A percentile compares a stretch with the other conserved stretches of the same genome.
Evolutionary conservation across 371 early-diverging fungal genomes (phyloP).

Genomic region (Cladochytrium tenue): DNA sequence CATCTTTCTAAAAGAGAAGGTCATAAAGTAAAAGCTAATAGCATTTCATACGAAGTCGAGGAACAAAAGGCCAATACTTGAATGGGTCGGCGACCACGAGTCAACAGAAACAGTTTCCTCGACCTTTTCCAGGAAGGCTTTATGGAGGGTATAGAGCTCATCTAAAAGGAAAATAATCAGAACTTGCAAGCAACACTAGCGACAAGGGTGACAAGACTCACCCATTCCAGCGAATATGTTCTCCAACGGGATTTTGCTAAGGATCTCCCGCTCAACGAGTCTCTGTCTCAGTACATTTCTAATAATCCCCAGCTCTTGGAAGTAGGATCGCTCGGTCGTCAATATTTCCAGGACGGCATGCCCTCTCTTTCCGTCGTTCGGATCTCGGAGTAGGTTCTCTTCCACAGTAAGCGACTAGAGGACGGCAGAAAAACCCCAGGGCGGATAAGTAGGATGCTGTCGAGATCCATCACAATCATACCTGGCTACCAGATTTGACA

Average conservation of each 20-base stretch:
- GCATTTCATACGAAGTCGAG: constrained; percentile 27
- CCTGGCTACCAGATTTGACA: too few relatives aligned
- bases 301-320: constrained; percentile 32
- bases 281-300: constrained; percentile 30
- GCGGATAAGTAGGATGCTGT: too few relatives aligned
- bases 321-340: constrained; percentile 45
- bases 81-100: constrained; percentile 30
- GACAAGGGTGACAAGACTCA: constrained; percentile 1
- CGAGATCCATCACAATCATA: too few relatives aligned
- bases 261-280: constrained; percentile 27
- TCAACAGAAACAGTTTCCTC: constrained; percentile 30
- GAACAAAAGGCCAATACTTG: constrained; percentile 40
- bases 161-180: constrained; percentile 11
- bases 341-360: constrained; percentile 40
- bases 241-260: constrained; percentile 27
- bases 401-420: background rate
- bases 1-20: constrained; percentile 26
- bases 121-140: constrained; percentile 30
- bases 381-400: background rate
- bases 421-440: too few relatives aligned
- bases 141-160: constrained; percentile 36
- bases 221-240: constrained; percentile 43
- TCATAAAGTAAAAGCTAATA: background rate
- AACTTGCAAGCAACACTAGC: background rate
- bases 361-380: constrained; percentile 18